A percentile compares a stretch with the other conserved stretches of the same genome.
phyloP scores from a whole-genome alignment of 1,284 basidiomycete genomes.

The Irpex lacteus region DNA sequence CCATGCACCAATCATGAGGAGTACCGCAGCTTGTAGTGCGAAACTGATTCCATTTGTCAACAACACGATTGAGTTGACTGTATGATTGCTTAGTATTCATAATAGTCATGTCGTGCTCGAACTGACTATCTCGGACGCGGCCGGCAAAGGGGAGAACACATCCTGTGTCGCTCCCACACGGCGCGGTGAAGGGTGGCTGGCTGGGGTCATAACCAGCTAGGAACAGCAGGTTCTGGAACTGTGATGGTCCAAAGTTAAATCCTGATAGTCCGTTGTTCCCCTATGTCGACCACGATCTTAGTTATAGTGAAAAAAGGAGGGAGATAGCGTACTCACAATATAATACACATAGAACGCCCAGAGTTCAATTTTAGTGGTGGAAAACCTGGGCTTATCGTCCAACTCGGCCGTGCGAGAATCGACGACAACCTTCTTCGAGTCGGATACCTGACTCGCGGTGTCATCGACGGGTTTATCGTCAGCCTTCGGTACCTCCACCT shows the following conservation, averaged over 20 bases:
- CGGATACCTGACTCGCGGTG: not conserved
- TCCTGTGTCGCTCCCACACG: conserved; percentile 46
- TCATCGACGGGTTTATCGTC: not conserved
- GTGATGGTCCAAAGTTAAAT: conserved; percentile 75
- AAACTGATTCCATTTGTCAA: conserved; percentile 76
- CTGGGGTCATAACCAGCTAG: conserved; percentile 69
- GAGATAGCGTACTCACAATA: conserved; percentile 35
- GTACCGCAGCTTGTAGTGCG: conserved; percentile 64
- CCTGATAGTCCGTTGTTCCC: conserved; percentile 72
- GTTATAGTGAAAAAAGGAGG: not conserved
- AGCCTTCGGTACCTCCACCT: not conserved
- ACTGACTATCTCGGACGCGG: conserved; percentile 57
- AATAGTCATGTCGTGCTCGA: not conserved
- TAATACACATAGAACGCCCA: conserved; percentile 76
- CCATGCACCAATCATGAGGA: conserved; percentile 69
- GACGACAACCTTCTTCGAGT: not conserved
- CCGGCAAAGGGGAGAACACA: conserved; percentile 71
- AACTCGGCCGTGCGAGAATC: not conserved
- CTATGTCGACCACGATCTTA: conserved; percentile 20
- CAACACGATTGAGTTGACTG: conserved; percentile 76
- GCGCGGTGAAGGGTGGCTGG: conserved; percentile 47
- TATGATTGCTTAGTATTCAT: not conserved
- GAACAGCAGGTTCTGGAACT: conserved; percentile 74
- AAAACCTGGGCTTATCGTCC: conserved; percentile 22
- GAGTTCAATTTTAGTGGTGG: conserved; percentile 55